Evolutionary conservation across 805 yeast species (phyloP).

Genomic region (Yarrowia sp.): DNA sequence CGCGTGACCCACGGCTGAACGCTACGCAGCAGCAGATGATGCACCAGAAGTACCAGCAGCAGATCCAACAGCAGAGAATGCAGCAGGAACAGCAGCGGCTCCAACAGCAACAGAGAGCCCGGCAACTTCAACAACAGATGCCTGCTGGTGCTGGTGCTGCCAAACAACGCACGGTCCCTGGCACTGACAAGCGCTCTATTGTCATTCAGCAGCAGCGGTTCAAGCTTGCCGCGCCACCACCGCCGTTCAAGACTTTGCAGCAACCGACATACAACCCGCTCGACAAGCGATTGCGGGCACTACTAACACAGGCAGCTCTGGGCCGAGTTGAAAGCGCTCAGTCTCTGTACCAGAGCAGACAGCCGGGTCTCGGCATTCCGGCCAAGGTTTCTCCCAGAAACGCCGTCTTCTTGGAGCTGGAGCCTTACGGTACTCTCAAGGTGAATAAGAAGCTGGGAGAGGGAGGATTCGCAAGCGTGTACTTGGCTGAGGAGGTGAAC

Average conservation of each 20-base stretch:
- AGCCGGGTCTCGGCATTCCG: conserved; percentile 18
- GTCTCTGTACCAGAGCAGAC: conserved; percentile 21
- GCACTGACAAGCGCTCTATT: not conserved
- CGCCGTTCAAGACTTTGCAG: conserved; percentile 24
- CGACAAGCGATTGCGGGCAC: conserved; percentile 34
- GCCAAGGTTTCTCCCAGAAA: conserved; percentile 33
- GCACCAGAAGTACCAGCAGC: conserved; percentile 29
- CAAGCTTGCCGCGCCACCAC: conserved; percentile 17
- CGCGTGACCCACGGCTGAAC: conserved; percentile 20
- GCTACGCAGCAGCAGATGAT: conserved; percentile 23
- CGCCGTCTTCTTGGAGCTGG: conserved; percentile 12
- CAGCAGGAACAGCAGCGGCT: conserved; percentile 4
- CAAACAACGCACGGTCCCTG: not conserved
- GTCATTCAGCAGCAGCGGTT: conserved; percentile 32
- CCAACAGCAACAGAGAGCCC: not conserved
- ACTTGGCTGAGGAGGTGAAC: conserved; percentile 62
- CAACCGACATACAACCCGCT: conserved; percentile 36
- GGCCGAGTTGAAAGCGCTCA: conserved; percentile 16
- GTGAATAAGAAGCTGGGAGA: conserved; percentile 68
- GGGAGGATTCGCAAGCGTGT: conserved; percentile 84
- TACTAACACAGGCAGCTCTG: conserved; percentile 38
- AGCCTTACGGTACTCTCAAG: conserved; percentile 28
- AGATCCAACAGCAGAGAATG: conserved; percentile 6
- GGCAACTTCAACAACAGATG: not conserved
- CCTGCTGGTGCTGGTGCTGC: not conserved